These are phyloP conservation scores for Cladobotryum protrusum DNA, from an alignment of 2,329 filamentous ascomycete genomes.

Conservation along the genomic window DNA sequence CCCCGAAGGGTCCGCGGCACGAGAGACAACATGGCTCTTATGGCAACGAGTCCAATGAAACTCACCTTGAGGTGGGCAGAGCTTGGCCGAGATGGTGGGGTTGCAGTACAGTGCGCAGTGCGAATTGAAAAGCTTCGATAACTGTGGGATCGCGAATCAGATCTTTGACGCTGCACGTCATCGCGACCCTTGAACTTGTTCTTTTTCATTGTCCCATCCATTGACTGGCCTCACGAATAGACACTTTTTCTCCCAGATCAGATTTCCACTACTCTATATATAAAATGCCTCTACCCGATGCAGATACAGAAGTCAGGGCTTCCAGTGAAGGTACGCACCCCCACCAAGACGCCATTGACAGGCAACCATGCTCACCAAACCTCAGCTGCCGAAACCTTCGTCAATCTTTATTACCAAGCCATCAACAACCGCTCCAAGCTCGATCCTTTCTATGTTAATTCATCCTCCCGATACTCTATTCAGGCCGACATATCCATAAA, in stretches of 20 bases:
- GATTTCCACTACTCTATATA: not conserved
- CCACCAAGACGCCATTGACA: not conserved
- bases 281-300: slow-evolving; percentile 31
- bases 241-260: not conserved
- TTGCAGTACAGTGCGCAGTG: slow-evolving; percentile 13
- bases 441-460: slow-evolving; percentile 63
- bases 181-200: not conserved
- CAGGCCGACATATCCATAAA: slow-evolving; percentile 72
- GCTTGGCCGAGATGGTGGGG: not conserved
- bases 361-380: not conserved
- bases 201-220: no score
- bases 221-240: not conserved
- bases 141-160: slow-evolving; percentile 11
- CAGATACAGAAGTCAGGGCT: slow-evolving; percentile 38
- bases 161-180: not conserved
- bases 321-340: slow-evolving; percentile 39
- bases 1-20: slow-evolving; percentile 21
- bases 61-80: no score
- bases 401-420: slow-evolving; percentile 69
- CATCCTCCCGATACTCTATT: slow-evolving; percentile 46
- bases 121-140: slow-evolving; percentile 12
- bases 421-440: slow-evolving; percentile 59
- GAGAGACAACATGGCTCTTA: slow-evolving; percentile 23
- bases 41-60: no score
- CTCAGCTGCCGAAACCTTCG: slow-evolving; percentile 64